Percentiles rank a stretch among this genome's conserved stretches.
phyloP scores from a whole-genome alignment of 768 basidiomycete species.

The Kwoniella sp. region DNA sequence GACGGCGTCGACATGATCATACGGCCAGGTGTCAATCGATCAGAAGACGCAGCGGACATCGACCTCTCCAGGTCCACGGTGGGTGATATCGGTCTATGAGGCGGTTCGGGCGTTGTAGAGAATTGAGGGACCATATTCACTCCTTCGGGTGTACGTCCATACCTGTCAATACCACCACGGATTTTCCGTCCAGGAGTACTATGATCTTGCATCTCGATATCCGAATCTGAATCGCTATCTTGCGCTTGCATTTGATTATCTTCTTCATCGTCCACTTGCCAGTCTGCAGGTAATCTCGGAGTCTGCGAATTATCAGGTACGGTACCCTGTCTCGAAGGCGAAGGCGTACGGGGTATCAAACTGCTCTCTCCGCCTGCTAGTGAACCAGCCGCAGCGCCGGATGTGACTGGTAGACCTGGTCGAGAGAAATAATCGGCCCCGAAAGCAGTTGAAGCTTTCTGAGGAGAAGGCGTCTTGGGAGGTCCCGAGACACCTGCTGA shows the following conservation, averaged over 20 bases:
- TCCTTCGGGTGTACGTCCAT: not conserved
- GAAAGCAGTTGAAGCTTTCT: conserved; percentile 12
- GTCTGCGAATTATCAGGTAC: conserved; percentile 37
- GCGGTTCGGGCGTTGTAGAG: conserved; percentile 41
- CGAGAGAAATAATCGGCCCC: conserved; percentile 15
- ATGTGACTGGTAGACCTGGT: conserved; percentile 11
- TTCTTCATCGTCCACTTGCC: conserved; percentile 8
- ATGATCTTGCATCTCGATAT: not conserved
- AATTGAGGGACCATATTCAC: conserved; percentile 31
- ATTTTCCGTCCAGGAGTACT: conserved; percentile 2
- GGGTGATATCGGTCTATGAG: conserved; percentile 27
- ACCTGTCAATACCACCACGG: not conserved
- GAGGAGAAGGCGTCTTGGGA: conserved; percentile 38
- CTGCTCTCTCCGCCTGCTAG: not conserved
- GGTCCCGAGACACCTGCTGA: not conserved
- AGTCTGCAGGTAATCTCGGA: conserved; percentile 22
- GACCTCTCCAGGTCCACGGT: conserved; percentile 28
- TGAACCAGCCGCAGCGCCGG: not conserved
- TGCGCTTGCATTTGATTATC: not conserved
- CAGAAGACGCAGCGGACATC: conserved; percentile 11
- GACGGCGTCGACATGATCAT: conserved; percentile 6
- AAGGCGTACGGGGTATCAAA: conserved; percentile 36
- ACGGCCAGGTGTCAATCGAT: conserved; percentile 33
- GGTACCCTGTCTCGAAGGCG: conserved; percentile 39
- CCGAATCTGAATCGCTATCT: not conserved